These are phyloP conservation scores for Tuber aestivum DNA, from an alignment of 495 filamentous ascomycete genomes.

Conservation along the genomic window DNA sequence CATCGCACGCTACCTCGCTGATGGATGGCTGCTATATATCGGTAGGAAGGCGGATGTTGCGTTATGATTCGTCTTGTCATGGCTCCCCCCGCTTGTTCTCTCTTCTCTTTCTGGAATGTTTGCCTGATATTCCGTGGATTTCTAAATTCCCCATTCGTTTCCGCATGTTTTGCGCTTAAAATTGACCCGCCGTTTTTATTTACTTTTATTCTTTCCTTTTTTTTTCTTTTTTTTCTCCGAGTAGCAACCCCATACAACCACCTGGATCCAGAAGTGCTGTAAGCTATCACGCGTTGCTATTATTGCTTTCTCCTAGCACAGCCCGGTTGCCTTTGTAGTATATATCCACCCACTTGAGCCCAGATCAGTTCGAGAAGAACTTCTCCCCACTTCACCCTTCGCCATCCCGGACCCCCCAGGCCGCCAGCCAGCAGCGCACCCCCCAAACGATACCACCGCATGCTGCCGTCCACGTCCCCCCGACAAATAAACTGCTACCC, in stretches of 20 bases:
- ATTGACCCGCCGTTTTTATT: background rate
- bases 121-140: background rate
- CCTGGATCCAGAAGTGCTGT: background rate
- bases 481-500: background rate
- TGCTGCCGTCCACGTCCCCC: background rate
- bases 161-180: background rate
- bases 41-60: background rate
- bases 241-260: background rate
- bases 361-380: background rate
- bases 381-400: background rate
- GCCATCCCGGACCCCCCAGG: background rate
- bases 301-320: background rate
- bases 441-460: background rate
- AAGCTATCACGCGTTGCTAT: background rate
- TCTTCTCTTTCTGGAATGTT: background rate
- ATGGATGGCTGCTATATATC: background rate
- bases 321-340: background rate
- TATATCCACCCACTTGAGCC: background rate
- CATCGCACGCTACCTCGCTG: background rate
- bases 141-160: background rate
- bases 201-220: background rate
- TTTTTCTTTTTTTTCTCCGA: background rate
- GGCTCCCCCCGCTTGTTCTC: too few species aligned
- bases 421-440: background rate
- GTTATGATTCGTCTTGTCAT: background rate